Evolutionary conservation across 768 basidiomycete species (phyloP).

Genomic region (Aureoboletus auriporus): DNA sequence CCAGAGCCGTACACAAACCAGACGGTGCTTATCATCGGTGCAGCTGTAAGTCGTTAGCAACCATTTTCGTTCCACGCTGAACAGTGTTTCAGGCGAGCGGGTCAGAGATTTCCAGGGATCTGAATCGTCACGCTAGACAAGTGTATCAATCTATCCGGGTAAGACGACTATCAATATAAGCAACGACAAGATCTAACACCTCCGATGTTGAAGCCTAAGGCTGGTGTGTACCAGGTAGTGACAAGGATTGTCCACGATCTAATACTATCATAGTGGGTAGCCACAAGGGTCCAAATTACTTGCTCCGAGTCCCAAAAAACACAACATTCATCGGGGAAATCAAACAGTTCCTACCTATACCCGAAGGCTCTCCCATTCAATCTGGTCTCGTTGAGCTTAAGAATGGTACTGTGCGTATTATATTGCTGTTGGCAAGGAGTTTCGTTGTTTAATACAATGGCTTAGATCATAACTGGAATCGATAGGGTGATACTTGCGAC

Average conservation of each 20-base stretch:
- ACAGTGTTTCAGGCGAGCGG: conserved; percentile 1
- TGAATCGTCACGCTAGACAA: conserved; percentile 5
- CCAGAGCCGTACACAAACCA: conserved; percentile 35
- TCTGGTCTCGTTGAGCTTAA: conserved; percentile 13
- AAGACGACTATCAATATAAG: neutral
- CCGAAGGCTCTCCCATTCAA: conserved; percentile 6
- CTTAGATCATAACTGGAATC: conserved; percentile 9
- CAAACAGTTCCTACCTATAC: conserved; percentile 4
- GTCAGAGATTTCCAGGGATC: conserved; percentile 10
- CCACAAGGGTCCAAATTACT: neutral
- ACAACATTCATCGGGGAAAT: conserved; percentile 13
- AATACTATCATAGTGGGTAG: too few relatives aligned
- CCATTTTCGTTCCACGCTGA: neutral
- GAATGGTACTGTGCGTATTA: conserved; percentile 10
- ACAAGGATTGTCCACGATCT: too few relatives aligned
- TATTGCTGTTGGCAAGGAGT: neutral
- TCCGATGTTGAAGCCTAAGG: neutral
- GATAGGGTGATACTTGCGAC: conserved; percentile 14
- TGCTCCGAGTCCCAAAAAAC: conserved; percentile 8
- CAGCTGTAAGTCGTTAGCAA: conserved; percentile 1
- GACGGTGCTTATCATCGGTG: conserved; percentile 42
- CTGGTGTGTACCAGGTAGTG: neutral
- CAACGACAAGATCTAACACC: neutral
- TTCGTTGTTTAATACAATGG: too few relatives aligned
- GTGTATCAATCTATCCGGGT: conserved; percentile 15